phyloP scores from a whole-genome alignment of 139 green algal genomes.

The Auxenochlorella pyrenoidosa region DNA sequence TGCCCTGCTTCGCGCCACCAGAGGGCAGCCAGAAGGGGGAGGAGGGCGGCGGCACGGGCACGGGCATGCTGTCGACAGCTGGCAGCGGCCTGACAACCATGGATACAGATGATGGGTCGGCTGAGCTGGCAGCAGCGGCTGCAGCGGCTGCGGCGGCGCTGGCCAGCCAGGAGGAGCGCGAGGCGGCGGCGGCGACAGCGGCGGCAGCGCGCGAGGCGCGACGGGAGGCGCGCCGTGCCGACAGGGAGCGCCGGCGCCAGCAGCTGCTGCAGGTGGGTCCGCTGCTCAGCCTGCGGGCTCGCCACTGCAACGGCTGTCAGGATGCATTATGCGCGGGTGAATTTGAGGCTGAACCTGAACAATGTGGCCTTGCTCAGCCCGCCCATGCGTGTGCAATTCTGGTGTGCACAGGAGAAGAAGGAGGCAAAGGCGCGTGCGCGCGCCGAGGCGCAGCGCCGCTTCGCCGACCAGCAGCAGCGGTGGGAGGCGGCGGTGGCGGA shows the following conservation, averaged over 20 bases:
- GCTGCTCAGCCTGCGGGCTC: too few relatives aligned
- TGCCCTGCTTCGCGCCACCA: slow-evolving; percentile 26
- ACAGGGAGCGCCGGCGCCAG: slow-evolving; percentile 30
- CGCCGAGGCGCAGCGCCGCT: slow-evolving; percentile 30
- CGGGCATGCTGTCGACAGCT: slow-evolving; percentile 13
- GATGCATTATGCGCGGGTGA: neutral
- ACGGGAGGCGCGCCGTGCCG: neutral
- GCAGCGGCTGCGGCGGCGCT: slow-evolving; percentile 5
- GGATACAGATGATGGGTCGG: slow-evolving; percentile 13
- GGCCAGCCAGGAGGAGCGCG: slow-evolving; percentile 26
- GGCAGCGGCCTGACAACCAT: slow-evolving; percentile 22
- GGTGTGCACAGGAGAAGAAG: slow-evolving; percentile 20
- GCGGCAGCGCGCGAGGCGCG: neutral
- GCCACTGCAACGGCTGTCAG: neutral
- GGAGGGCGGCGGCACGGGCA: neutral
- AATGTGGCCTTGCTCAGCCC: neutral
- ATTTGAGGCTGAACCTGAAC: neutral
- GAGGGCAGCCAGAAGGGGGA: neutral
- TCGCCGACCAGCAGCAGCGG: slow-evolving; percentile 24
- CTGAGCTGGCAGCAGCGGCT: slow-evolving; percentile 17
- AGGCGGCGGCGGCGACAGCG: neutral
- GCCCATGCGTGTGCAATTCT: neutral
- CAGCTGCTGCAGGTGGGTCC: slow-evolving; percentile 16
- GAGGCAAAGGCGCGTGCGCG: slow-evolving; percentile 17
- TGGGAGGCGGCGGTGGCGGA: slow-evolving; percentile 45